Evolutionary conservation across 2,329 filamentous ascomycete genomes (phyloP).

Genomic region (Clonostachys sp.): DNA sequence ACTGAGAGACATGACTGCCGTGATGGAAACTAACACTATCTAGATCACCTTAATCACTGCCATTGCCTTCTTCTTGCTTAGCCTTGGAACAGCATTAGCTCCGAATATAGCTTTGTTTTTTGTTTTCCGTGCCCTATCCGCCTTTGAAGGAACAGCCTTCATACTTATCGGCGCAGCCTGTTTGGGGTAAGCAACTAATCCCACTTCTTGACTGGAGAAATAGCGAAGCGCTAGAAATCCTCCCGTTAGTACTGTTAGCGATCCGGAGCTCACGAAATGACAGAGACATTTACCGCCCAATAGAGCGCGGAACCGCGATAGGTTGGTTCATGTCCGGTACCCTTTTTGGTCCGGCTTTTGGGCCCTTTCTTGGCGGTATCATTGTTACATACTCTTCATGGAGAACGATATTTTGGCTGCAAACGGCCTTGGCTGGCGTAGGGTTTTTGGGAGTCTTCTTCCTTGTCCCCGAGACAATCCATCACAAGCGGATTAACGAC

Average conservation of each 20-base stretch:
- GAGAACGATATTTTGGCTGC: slow-evolving; percentile 75
- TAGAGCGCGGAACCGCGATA: slow-evolving; percentile 66
- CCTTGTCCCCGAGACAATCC: slow-evolving; percentile 69
- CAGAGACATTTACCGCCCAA: slow-evolving; percentile 58
- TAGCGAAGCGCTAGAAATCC: too few species aligned
- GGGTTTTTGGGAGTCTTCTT: slow-evolving; percentile 58
- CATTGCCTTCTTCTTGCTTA: slow-evolving; percentile 61
- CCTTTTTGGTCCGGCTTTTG: slow-evolving; percentile 66
- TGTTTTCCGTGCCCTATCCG: slow-evolving; percentile 69
- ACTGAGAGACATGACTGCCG: neutral
- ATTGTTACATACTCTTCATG: slow-evolving; percentile 72
- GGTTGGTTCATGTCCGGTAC: slow-evolving; percentile 71
- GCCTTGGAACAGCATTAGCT: slow-evolving; percentile 67
- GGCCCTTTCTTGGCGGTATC: slow-evolving; percentile 68
- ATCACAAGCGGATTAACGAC: slow-evolving; percentile 57
- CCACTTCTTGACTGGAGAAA: neutral
- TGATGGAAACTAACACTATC: neutral
- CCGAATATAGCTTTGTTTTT: slow-evolving; percentile 69
- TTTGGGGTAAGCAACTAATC: slow-evolving; percentile 45
- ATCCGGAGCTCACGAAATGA: neutral
- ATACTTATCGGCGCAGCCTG: slow-evolving; percentile 67
- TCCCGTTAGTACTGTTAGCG: too few species aligned
- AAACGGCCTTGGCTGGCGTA: slow-evolving; percentile 61
- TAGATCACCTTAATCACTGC: slow-evolving; percentile 47
- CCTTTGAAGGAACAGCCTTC: slow-evolving; percentile 72